Evolutionary conservation across 768 basidiomycete genomes (phyloP), one percentile per base, ranked within the genome.

Genomic region (Lactarius psammicola): DNA sequence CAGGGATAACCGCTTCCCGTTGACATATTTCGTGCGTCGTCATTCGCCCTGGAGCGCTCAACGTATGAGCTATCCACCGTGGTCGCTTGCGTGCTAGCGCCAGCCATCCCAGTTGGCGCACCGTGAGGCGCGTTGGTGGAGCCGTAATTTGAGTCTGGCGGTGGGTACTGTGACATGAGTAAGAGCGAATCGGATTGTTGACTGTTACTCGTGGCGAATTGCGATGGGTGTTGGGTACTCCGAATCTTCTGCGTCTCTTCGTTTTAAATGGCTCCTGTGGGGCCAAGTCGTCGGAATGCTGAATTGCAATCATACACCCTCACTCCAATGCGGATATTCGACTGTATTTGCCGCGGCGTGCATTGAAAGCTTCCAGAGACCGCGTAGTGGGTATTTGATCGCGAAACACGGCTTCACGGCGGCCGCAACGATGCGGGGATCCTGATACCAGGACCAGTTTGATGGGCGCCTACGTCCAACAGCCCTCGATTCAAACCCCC

Each of bases 121-220:
- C 33, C n/a, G 58, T 59, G 64, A 34, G 64, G 18, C 34, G 38
- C 13, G 40, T 46, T 63, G 28, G 62, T 51, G 28, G 60, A 54
- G 31, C 49, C 57, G 20, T 23, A 55, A 28, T 49, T n/a, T 17
- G 66, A 6, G 23, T 67, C 57, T 1, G 40, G 51, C 4, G 51
- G 49, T 30, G 62, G 34, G 28, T 53, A 18, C 23, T 66, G 56
- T 4, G 65, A 59, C 66, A 67, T 67, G 56, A 46, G 51, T 53
- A 10, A 20, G 28, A 54, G 30, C 34, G 36, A 54, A 46, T 38
- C 2, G 51, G 51, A 34, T 54, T 49, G 18, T 4, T 4, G 53
- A 6, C 53, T 17, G n/a, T 42, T 42, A 8, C 7, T 44, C 3
- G n/a, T 31, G 38, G 42, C 33, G 13, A 60, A 33, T 26, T 40